These are phyloP conservation scores for Kluyveromyces sp. DNA, from an alignment of 1,139 yeast genomes.

Conservation along the genomic window DNA sequence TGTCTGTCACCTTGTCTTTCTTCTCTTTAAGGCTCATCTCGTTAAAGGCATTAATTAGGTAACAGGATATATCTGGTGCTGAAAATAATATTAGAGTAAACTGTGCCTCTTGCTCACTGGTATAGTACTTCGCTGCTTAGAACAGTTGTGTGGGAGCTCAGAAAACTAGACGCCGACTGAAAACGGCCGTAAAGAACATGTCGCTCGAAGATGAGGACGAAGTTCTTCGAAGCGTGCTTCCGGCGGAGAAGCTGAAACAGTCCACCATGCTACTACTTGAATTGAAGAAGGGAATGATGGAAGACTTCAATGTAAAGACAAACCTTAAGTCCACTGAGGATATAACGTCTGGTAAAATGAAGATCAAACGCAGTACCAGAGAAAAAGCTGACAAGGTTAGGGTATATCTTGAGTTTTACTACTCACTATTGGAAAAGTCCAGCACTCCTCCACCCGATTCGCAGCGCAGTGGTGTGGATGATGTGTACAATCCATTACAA, in stretches of 20 bases:
- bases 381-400: slow-evolving; percentile 29
- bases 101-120: too few relatives aligned
- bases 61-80: too few relatives aligned
- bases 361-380: slow-evolving; percentile 14
- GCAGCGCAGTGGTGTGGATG: slow-evolving; percentile 43
- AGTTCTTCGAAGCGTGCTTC: background rate
- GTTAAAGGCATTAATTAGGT: too few relatives aligned
- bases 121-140: background rate
- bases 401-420: slow-evolving; percentile 29
- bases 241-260: background rate
- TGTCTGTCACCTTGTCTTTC: too few relatives aligned
- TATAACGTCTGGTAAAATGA: background rate
- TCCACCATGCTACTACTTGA: slow-evolving; percentile 22
- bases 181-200: background rate
- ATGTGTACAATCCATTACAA: slow-evolving; percentile 75
- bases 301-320: slow-evolving; percentile 22
- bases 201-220: background rate
- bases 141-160: background rate
- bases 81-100: too few relatives aligned
- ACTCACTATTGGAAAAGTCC: slow-evolving; percentile 24
- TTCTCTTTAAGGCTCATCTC: too few relatives aligned
- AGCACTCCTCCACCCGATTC: slow-evolving; percentile 14
- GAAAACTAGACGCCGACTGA: background rate
- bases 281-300: slow-evolving; percentile 26
- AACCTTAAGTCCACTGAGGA: background rate